phyloP scores from a whole-genome alignment of 2,329 filamentous ascomycete genomes.

The Pseudonectria foliicola region DNA sequence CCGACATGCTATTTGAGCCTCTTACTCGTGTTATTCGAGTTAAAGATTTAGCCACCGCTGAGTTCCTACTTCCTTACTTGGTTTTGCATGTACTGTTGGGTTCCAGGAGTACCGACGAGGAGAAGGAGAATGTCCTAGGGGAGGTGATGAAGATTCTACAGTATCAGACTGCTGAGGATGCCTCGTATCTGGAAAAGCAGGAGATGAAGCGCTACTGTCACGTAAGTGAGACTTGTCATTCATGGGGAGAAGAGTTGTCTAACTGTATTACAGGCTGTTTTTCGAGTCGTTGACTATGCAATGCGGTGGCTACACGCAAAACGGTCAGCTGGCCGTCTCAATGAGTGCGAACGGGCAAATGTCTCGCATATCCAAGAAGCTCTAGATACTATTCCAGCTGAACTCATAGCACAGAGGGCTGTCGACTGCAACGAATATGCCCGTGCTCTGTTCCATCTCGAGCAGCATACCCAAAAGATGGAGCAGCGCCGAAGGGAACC shows the following conservation, averaged over 20 bases:
- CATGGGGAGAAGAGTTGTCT: conserved; percentile 5
- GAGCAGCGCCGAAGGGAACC: conserved; percentile 38
- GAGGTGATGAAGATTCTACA: conserved; percentile 73
- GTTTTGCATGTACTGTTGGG: conserved; percentile 77
- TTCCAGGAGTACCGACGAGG: conserved; percentile 50
- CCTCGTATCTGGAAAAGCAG: conserved; percentile 58
- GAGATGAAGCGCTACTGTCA: conserved; percentile 81
- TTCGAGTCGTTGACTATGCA: conserved; percentile 84
- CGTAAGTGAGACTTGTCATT: conserved; percentile 41
- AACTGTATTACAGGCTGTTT: conserved; percentile 60
- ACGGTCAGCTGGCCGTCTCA: conserved; percentile 24
- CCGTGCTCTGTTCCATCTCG: conserved; percentile 86
- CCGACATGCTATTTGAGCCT: conserved; percentile 71
- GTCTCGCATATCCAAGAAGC: conserved; percentile 42
- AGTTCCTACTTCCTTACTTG: conserved; percentile 83
- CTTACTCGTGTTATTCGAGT: conserved; percentile 75
- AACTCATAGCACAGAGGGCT: conserved; percentile 71
- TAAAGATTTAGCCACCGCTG: conserved; percentile 78
- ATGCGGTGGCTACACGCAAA: conserved; percentile 85
- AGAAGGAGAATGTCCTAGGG: conserved; percentile 57
- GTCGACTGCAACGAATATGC: conserved; percentile 93
- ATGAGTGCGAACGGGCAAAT: conserved; percentile 38
- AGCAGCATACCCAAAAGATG: conserved; percentile 68
- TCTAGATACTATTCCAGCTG: conserved; percentile 59
- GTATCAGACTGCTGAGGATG: conserved; percentile 44